Base-by-base conservation (phyloP, 345 rosid species). In the Syzygium jambos region DNA sequence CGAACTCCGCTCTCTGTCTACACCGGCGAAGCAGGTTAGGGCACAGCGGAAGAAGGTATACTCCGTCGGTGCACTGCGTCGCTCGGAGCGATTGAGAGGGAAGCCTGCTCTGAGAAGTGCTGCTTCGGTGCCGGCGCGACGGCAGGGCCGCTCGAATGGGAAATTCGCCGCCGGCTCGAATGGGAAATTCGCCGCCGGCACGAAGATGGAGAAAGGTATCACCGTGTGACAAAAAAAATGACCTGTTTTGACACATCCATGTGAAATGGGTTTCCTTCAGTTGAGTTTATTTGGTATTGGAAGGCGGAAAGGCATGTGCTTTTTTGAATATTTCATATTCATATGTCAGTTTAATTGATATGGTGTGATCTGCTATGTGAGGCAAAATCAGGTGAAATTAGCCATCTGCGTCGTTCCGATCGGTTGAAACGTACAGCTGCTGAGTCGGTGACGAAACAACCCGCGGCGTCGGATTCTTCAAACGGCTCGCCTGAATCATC, bases 61-160 rank as follows among this genome's bases (percentile, higher is more conserved):
- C 84, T 83, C 38, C 7, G 51, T 83, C 80, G 53, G 84, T 21
- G 52, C 65, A 49, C n/a, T 87, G 88, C 93, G 93, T 49, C 91
- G 92, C 84, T 90, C 93, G 30, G 77, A 30, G 53, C 89, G 90
- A 34, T 57, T 89, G 87, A 92, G 86, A 52, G 27, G 46, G 2
- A 41, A n/a, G 19, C 13, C 85, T 11, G 25, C 38, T 52, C 25
- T 53, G 9, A 53, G 89, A n/a, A 15, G 53, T 41, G 43, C 43
- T 43, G 55, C 56, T 34, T 61, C 27, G 8, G 59, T 22, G 59
- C 59, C 25, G 11, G 57, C 9, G 59, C 27, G 59, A 1, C 11
- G 25, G 59, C 9, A 11, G 59, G 11, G 8, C 25, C 25, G 11
- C n/a, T n/a, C n/a, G n/a, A n/a, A n/a, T n/a, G n/a, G n/a, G n/a